Evolutionary conservation across 352 stramenopile species (phyloP), one percentile per base, ranked within the genome.

Genomic region (Phytophthora citrophthora): DNA sequence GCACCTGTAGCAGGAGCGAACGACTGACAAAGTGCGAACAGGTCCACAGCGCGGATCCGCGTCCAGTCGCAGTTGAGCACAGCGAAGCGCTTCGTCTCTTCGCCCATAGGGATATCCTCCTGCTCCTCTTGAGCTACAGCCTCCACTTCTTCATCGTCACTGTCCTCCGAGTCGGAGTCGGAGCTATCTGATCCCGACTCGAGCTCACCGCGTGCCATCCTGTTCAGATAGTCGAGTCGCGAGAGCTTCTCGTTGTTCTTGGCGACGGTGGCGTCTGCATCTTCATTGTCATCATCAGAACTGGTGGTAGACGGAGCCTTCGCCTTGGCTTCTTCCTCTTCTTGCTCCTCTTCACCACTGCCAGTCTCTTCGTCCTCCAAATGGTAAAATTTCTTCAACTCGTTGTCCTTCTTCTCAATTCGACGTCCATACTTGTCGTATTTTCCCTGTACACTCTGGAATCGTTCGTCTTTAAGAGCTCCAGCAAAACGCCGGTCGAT

Each of bases 1-100:
- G 81, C 76, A 27, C 94, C 95, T 1, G 86, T 94, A 26, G 87
- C 77, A 31, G 92, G 91, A 32, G 97, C 96, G 57, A 98, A 99
- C 36, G 95, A 98, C 63, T 94, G 78, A 27, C 98, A 93, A 27
- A 99, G 87, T 39, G 93, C 93, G 70, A 98, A 98, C 24, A 99
- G 62, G 77, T 99, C 97, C 29, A 98, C 88, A 3, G 97, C 96
- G 39, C 93, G 91, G 50, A 99, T 94, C 56, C 97, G 81, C 34
- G 93, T 88, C 97, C 97, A 99, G 81, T 99, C 97, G 60, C 97
- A 96, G 75, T 99, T 99, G 48, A 97, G 86, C 18, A 99, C 80
- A 1, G 96, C 96, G 39, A 99, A 91, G 15, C 86, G 84, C 49
- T 83, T 93, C 10, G 93, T 97, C 47, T 89, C 86, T 3, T 93